Evolutionary conservation across 1,284 basidiomycete species (phyloP), one percentile per base, ranked within the genome.

Genomic region (Testicularia cyperi): DNA sequence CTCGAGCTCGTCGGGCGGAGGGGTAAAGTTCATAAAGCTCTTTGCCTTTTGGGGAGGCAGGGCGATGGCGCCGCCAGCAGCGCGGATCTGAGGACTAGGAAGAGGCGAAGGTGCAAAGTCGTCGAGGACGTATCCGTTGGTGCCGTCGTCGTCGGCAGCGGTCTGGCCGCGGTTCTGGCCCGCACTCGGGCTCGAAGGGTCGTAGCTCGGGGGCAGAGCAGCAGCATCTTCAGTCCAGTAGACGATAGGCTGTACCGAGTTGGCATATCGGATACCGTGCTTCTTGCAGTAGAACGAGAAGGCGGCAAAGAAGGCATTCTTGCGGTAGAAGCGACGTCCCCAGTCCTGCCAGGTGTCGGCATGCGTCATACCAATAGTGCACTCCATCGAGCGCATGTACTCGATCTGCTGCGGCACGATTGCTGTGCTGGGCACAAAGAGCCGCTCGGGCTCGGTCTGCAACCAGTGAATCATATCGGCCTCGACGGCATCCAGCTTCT

Each of bases 291-390:
- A 74, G 47, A 62, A 74, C 14, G 54, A 57, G 24, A 74, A 66
- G 3, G 72, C 72, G 20, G 70, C 62, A 27, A 65, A 69, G 43
- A 74, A 74, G 18, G 70, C 70, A 19, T 66, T 71, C 36, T 66
- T 62, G 8, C 66, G 58, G 42, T 63, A 54, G 52, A 68, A 70
- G 14, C 70, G 51, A 9, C 58, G 64, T 14, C 72, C 72, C 72
- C 72, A 74, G 44, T 74, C 72, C 38, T 74, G 72, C 61, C 63
- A 74, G 20, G 70, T 74, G 39, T 65, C 66, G 33, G 70, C 46
- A 31, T 72, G 70, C 6, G 70, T 72, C 72, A 74, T 74, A 38
- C 65, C 70, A 24, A 72, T 65, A 6, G 70, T 73, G 42, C 65
- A 67, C 24, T 70, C 67, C 24, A 72, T 52, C 13, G 48, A 38